These are phyloP conservation scores for Tribonema minus DNA, from an alignment of 108 stramenopile genomes.

Conservation along the genomic window DNA sequence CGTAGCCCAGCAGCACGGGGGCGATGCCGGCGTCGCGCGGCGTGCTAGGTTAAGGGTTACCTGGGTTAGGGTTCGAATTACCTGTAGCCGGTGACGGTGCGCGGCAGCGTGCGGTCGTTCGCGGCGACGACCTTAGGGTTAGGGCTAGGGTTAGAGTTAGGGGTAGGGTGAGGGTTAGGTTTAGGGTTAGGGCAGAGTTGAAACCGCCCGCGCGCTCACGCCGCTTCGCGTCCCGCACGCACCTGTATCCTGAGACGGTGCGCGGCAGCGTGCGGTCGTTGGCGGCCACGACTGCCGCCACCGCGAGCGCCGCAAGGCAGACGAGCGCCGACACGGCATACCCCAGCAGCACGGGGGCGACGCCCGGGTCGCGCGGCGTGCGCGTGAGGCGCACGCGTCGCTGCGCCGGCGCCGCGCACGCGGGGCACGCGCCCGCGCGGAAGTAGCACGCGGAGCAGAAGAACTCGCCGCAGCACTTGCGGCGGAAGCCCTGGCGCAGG, in stretches of 20 bases:
- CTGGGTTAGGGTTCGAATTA: too few relatives aligned
- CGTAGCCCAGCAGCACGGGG: constrained; percentile 17
- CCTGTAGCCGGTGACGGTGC: constrained; percentile 21
- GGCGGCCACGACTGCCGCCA: constrained; percentile 29
- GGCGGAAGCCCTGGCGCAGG: constrained; percentile 43
- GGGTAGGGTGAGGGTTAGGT: too few relatives aligned
- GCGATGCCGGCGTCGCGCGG: constrained; percentile 23
- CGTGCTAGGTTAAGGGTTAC: too few relatives aligned
- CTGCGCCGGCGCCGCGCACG: constrained; percentile 9
- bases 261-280: constrained; percentile 11
- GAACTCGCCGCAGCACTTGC: constrained; percentile 53
- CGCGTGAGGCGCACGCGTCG: not conserved
- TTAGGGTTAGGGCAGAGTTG: too few relatives aligned
- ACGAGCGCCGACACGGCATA: constrained; percentile 25
- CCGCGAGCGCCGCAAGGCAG: constrained; percentile 9
- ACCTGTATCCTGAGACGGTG: constrained; percentile 20
- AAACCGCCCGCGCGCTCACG: too few relatives aligned
- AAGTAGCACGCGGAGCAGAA: constrained; percentile 52
- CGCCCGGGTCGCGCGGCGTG: constrained; percentile 36
- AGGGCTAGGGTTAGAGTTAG: too few relatives aligned
- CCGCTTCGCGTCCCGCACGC: too few relatives aligned
- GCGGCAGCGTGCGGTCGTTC: constrained; percentile 14
- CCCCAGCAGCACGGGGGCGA: constrained; percentile 28
- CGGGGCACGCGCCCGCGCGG: constrained; percentile 16
- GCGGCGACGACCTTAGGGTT: constrained; percentile 31